phyloP scores from a whole-genome alignment of 2,329 filamentous ascomycete genomes.

The Blastomyces silverae region DNA sequence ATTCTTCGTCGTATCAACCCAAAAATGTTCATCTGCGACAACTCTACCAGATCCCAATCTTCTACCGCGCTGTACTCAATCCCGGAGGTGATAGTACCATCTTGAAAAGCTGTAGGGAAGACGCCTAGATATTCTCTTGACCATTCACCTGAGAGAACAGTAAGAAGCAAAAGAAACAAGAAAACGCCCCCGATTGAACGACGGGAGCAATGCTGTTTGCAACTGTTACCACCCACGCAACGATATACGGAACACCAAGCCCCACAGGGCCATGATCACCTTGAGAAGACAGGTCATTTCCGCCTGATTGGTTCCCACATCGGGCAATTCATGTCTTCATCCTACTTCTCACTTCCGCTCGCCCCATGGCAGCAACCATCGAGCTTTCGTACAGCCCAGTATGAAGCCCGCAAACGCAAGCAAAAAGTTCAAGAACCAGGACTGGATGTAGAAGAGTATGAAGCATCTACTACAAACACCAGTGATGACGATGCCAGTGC shows the following conservation, averaged over 20 bases:
- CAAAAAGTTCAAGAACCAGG: slow-evolving; percentile 18
- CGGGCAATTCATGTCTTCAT: slow-evolving; percentile 27
- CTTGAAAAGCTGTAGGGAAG: background rate
- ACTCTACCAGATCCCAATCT: no score
- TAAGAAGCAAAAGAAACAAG: background rate
- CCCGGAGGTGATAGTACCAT: background rate
- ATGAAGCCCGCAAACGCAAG: slow-evolving; percentile 34
- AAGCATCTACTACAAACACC: background rate
- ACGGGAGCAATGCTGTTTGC: background rate
- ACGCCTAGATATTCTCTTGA: background rate
- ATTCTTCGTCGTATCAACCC: background rate
- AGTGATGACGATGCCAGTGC: background rate
- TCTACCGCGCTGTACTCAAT: no score
- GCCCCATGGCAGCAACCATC: slow-evolving; percentile 33
- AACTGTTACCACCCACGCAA: background rate
- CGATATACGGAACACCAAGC: slow-evolving; percentile 1
- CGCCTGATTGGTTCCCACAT: background rate
- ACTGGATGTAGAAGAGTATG: slow-evolving; percentile 13
- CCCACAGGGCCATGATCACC: background rate
- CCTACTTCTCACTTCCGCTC: slow-evolving; percentile 35
- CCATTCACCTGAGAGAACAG: background rate
- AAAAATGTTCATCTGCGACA: no score
- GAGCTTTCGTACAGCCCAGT: slow-evolving; percentile 33
- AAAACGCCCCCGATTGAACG: background rate
- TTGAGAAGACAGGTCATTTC: background rate